Conservation (phyloP, 2,329 filamentous ascomycete species). For the Colletotrichum scovillei region DNA sequence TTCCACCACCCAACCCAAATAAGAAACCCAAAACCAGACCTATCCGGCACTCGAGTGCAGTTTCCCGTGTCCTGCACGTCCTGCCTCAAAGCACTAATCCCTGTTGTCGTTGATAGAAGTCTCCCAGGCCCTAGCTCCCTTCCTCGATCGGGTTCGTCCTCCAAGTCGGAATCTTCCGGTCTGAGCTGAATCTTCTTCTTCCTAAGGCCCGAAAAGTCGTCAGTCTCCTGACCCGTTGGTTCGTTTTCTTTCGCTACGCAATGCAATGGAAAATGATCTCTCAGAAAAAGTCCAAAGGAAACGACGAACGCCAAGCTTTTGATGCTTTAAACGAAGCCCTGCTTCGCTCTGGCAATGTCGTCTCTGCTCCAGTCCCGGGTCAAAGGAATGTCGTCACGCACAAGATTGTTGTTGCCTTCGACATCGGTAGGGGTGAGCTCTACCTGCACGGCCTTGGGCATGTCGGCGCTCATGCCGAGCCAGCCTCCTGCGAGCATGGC, state of each 20-base stretch:
- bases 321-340: conserved; percentile 7
- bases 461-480: conserved; percentile 19
- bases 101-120: conserved; percentile 2
- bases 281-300: not conserved
- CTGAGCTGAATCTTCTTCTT: conserved; percentile 16
- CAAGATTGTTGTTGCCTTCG: conserved; percentile 17
- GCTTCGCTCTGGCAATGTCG: conserved; percentile 16
- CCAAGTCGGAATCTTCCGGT: conserved; percentile 15
- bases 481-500: conserved; percentile 34
- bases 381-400: conserved; percentile 24
- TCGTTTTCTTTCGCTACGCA: not conserved
- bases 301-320: not conserved
- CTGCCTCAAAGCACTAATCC: not conserved
- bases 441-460: conserved; percentile 7
- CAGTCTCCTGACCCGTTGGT: conserved; percentile 10
- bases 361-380: conserved; percentile 8
- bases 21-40: not conserved
- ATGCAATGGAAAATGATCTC: not conserved
- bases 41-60: not conserved
- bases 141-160: conserved; percentile 16
- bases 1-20: not conserved
- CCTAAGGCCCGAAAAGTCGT: conserved; percentile 19
- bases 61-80: not conserved
- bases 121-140: conserved; percentile 17
- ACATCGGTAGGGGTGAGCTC: conserved; percentile 4